These are phyloP conservation scores for Madurella mycetomatis DNA, from an alignment of 2,329 filamentous ascomycete genomes.

Conservation along the genomic window DNA sequence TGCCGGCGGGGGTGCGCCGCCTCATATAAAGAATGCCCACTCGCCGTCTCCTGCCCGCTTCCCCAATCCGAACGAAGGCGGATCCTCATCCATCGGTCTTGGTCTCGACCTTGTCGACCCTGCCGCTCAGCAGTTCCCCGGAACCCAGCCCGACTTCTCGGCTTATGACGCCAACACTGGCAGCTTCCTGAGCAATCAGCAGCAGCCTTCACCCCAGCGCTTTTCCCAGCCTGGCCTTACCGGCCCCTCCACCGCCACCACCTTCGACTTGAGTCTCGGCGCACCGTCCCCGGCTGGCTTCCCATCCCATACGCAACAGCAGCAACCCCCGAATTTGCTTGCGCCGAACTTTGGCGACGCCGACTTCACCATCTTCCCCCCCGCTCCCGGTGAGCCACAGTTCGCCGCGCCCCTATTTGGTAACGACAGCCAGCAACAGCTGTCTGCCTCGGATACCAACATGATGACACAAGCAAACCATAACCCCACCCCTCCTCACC, in stretches of 20 bases:
- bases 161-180: slow-evolving; percentile 42
- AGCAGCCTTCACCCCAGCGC: slow-evolving; percentile 40
- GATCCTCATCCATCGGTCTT: slow-evolving; percentile 43
- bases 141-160: slow-evolving; percentile 42
- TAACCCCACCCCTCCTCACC: slow-evolving; percentile 53
- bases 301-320: slow-evolving; percentile 22
- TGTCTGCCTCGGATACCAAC: slow-evolving; percentile 45
- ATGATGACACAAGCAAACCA: slow-evolving; percentile 54
- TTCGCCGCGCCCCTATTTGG: slow-evolving; percentile 61
- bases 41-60: slow-evolving; percentile 57
- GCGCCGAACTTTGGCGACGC: slow-evolving; percentile 48
- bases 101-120: slow-evolving; percentile 54
- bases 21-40: slow-evolving; percentile 65
- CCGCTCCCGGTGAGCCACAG: slow-evolving; percentile 49
- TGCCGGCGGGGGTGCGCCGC: slow-evolving; percentile 34
- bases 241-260: slow-evolving; percentile 35
- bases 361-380: slow-evolving; percentile 63
- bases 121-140: slow-evolving; percentile 40
- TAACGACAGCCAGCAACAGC: slow-evolving; percentile 44
- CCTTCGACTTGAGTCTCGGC: slow-evolving; percentile 41
- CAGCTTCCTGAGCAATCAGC: slow-evolving; percentile 49
- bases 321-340: slow-evolving; percentile 38
- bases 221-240: slow-evolving; percentile 36
- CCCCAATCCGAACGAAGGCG: slow-evolving; percentile 46
- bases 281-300: slow-evolving; percentile 42